These are phyloP conservation scores for Entelexis sorbosivorans DNA, from an alignment of 1,139 yeast genomes.

Conservation along the genomic window DNA sequence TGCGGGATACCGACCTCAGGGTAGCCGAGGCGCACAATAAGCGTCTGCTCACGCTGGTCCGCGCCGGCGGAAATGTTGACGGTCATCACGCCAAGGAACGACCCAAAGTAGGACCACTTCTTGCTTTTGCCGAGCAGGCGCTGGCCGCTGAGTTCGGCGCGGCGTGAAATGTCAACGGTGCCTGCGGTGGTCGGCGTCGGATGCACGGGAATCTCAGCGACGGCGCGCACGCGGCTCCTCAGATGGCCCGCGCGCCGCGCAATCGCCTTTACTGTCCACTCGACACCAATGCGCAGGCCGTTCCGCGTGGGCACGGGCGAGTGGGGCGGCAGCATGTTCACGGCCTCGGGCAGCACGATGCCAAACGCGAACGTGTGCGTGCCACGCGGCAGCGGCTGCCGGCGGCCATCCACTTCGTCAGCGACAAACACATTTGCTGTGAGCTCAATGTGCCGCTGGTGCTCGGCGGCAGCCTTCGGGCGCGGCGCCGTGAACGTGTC, in stretches of 20 bases:
- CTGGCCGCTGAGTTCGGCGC: slow-evolving; percentile 4
- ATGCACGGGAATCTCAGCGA: slow-evolving; percentile 3
- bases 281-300: slow-evolving; percentile 6
- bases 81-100: neutral
- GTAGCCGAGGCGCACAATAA: neutral
- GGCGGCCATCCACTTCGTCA: neutral
- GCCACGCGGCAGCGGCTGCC: neutral
- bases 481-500: neutral
- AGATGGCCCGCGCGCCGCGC: slow-evolving; percentile 6
- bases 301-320: slow-evolving; percentile 5
- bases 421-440: neutral
- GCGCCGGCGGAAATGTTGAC: neutral
- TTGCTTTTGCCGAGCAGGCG: neutral
- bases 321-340: slow-evolving; percentile 8
- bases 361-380: slow-evolving; percentile 4
- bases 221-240: slow-evolving; percentile 3
- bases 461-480: neutral
- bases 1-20: slow-evolving; percentile 4
- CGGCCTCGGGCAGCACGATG: slow-evolving; percentile 5
- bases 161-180: neutral
- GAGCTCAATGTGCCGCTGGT: neutral
- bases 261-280: slow-evolving; percentile 9
- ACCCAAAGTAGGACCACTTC: neutral
- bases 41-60: neutral
- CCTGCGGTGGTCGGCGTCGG: neutral